Evolutionary conservation across 2,329 filamentous ascomycete genomes (phyloP).

Genomic region (Taxawa tesnikishii): DNA sequence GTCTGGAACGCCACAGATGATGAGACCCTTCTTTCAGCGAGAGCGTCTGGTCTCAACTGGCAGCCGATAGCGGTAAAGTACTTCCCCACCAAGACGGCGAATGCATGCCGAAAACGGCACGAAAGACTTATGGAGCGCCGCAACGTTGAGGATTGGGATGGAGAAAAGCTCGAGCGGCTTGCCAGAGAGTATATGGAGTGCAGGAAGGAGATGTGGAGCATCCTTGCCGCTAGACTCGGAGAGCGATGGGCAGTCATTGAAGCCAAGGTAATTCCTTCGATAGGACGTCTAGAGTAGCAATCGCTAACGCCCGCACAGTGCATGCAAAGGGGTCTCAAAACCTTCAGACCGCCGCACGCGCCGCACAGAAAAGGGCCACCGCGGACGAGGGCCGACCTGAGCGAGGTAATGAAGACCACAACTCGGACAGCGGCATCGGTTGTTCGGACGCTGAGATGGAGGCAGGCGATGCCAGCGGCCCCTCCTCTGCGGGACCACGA

Average conservation of each 20-base stretch:
- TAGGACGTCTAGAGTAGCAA: slow-evolving; percentile 20
- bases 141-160: slow-evolving; percentile 68
- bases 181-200: slow-evolving; percentile 69
- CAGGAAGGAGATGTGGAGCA: slow-evolving; percentile 70
- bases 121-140: slow-evolving; percentile 68
- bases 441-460: slow-evolving; percentile 36
- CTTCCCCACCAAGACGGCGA: slow-evolving; percentile 65
- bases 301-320: slow-evolving; percentile 40
- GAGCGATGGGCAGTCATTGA: slow-evolving; percentile 59
- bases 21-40: slow-evolving; percentile 56
- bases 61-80: slow-evolving; percentile 62
- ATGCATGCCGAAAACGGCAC: slow-evolving; percentile 81
- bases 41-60: slow-evolving; percentile 72
- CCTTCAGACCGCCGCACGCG: slow-evolving; percentile 56
- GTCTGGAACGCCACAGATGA: slow-evolving; percentile 65
- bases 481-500: too few species aligned
- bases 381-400: slow-evolving; percentile 27
- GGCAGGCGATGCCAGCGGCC: slow-evolving; percentile 3
- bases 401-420: slow-evolving; percentile 29
- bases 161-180: slow-evolving; percentile 58
- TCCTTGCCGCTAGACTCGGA: slow-evolving; percentile 50
- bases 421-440: slow-evolving; percentile 60
- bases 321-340: slow-evolving; percentile 78
- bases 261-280: slow-evolving; percentile 52
- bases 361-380: slow-evolving; percentile 49